Evolutionary conservation across 2,329 filamentous ascomycete species (phyloP).

Genomic region (Talaromyces rugulosus): DNA sequence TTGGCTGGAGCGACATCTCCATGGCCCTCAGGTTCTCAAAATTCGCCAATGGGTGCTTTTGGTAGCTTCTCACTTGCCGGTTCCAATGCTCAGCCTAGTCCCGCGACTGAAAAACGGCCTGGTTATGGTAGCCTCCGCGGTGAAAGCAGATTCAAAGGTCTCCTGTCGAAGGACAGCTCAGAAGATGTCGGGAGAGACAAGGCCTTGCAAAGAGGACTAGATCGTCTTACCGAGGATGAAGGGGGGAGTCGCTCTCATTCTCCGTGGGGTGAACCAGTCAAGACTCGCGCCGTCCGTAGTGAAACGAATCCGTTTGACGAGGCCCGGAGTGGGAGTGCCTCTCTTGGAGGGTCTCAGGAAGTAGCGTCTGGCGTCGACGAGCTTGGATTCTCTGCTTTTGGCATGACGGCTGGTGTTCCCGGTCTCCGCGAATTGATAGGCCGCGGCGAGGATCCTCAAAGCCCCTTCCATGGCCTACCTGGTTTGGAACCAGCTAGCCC

Average conservation of each 20-base stretch:
- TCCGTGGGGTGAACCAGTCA: slow-evolving; percentile 48
- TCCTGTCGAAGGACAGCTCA: slow-evolving; percentile 72
- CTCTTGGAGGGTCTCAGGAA: slow-evolving; percentile 71
- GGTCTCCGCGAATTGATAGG: slow-evolving; percentile 55
- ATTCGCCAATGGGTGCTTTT: slow-evolving; percentile 75
- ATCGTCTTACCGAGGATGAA: slow-evolving; percentile 51
- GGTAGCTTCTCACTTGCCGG: slow-evolving; percentile 74
- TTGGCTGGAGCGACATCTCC: slow-evolving; percentile 49
- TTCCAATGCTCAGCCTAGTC: slow-evolving; percentile 46
- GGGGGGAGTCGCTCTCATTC: slow-evolving; percentile 43
- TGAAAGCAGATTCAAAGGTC: slow-evolving; percentile 79
- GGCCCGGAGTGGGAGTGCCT: slow-evolving; percentile 58
- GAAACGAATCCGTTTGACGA: slow-evolving; percentile 49
- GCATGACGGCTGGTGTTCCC: slow-evolving; percentile 56
- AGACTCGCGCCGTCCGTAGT: slow-evolving; percentile 45
- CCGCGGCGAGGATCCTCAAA: slow-evolving; percentile 54
- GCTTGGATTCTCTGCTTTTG: slow-evolving; percentile 57
- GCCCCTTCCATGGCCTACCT: slow-evolving; percentile 44
- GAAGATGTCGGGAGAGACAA: slow-evolving; percentile 63
- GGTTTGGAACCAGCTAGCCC: slow-evolving; percentile 72
- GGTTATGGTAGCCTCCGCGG: slow-evolving; percentile 63
- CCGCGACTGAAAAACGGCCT: slow-evolving; percentile 64
- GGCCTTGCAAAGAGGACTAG: slow-evolving; percentile 48
- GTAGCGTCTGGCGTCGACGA: slow-evolving; percentile 54
- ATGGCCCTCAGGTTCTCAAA: slow-evolving; percentile 58